Conservation (phyloP, 2,329 filamentous ascomycete species). For the Clonostachys rosea region DNA sequence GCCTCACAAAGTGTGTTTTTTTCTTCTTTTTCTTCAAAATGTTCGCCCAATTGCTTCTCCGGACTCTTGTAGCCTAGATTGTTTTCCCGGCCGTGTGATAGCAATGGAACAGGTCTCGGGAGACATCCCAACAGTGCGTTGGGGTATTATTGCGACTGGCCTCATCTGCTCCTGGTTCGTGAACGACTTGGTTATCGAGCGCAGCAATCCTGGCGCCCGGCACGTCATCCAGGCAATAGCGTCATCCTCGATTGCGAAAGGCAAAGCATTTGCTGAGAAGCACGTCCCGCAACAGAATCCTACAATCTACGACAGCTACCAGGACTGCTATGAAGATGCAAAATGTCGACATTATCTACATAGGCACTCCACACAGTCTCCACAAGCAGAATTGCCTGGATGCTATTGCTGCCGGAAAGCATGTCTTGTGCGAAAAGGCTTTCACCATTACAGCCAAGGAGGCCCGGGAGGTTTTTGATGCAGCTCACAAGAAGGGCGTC, state of each 20-base stretch:
- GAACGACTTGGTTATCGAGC: conserved; percentile 26
- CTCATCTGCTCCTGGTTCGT: conserved; percentile 25
- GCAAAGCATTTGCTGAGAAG: conserved; percentile 27
- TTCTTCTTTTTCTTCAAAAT: too few species aligned
- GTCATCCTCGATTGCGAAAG: conserved; percentile 27
- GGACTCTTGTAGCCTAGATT: too few species aligned
- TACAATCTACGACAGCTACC: conserved; percentile 29
- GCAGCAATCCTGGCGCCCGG: conserved; percentile 23
- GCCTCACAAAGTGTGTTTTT: too few species aligned
- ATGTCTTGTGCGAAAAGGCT: conserved; percentile 39
- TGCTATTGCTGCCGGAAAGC: conserved; percentile 33
- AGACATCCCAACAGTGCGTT: conserved; percentile 13
- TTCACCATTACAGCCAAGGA: conserved; percentile 33
- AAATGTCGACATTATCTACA: conserved; percentile 37
- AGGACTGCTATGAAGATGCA: conserved; percentile 29
- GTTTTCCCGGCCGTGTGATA: too few species aligned
- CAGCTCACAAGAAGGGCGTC: conserved; percentile 29
- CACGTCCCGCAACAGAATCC: conserved; percentile 17
- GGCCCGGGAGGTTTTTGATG: conserved; percentile 28
- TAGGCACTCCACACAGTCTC: conserved; percentile 37
- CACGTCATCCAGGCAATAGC: conserved; percentile 35
- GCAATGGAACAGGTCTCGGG: not conserved
- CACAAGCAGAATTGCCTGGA: conserved; percentile 36
- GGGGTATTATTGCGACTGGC: conserved; percentile 27
- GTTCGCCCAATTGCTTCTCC: too few species aligned